Base-by-base conservation (phyloP, 257 asterid species). In the Ilex asprella region DNA sequence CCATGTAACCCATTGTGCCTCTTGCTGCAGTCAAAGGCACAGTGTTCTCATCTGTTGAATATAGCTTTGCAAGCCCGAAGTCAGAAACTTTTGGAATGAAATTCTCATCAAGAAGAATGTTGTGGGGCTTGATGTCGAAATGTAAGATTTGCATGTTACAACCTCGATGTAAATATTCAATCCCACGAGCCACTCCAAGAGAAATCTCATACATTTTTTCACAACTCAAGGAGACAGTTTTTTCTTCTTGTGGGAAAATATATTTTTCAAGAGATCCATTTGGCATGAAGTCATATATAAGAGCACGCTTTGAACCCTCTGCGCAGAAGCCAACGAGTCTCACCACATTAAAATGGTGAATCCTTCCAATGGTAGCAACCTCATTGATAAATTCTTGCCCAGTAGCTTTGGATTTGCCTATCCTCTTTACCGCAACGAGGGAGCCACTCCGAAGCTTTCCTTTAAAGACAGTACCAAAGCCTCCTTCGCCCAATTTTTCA, bases 401-500 rank as follows among this genome's bases (percentile, higher is more conserved):
- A 44, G 72, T 67, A 0, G 67, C 67, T 43, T 70, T 59, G 27
- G 76, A 75, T 30, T 56, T 66, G 5, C 6, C 56, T 75, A 75
- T 66, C 78, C 76, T 76, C 68, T 80, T 76, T n/a, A 82, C 75
- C 15, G 87, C 81, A 50, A 62, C 85, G 44, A 21, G 47, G 54
- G 79, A 80, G 6, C 87, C 85, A 62, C 87, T 80, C 0, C 75
- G 72, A 12, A 85, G 84, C 4, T 74, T 76, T 70, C 88, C 92
- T 71, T 63, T 75, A 56, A 46, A 84, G 31, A 82, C 83, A 14
- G 75, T 59, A 29, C 85, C 90, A 65, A 69, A 73, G 30, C 73
- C 73, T 44, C 90, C 84, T 71, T 70, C 77, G 0, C 89, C 87
- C 63, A 80, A 21, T 67, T 78, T 76, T 15, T 77, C 65, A 68